A percentile compares a stretch with the other conserved stretches of the same genome.
Evolutionary conservation across 1,139 yeast species (phyloP).

Genomic region (Sugiyamaella pinicola): DNA sequence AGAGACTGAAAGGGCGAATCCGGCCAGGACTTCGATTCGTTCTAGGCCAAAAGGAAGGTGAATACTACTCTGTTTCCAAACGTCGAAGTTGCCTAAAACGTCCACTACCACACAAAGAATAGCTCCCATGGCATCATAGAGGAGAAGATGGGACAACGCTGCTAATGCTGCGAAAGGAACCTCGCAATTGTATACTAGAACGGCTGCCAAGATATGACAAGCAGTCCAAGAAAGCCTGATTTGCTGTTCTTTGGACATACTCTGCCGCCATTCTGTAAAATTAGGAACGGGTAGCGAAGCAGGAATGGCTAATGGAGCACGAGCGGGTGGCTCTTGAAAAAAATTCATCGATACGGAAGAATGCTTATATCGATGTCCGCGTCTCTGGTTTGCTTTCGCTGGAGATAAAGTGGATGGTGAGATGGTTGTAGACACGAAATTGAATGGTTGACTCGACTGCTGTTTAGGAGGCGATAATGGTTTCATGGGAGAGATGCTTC

Average conservation of each 20-base stretch:
- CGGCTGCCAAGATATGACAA: conserved; percentile 58
- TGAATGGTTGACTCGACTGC: conserved; percentile 38
- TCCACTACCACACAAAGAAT: conserved; percentile 70
- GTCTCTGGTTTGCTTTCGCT: conserved; percentile 47
- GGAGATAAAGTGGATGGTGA: conserved; percentile 25
- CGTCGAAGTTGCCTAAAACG: conserved; percentile 84
- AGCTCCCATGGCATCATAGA: conserved; percentile 85
- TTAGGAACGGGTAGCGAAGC: conserved; percentile 82
- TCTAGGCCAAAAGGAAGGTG: conserved; percentile 91
- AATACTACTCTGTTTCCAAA: conserved; percentile 83
- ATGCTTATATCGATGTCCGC: conserved; percentile 94
- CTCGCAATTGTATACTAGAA: conserved; percentile 57
- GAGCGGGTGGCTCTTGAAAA: conserved; percentile 86
- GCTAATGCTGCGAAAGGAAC: conserved; percentile 64
- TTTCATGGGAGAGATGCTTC: conserved; percentile 20
- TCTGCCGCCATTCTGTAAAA: conserved; percentile 57
- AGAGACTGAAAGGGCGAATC: conserved; percentile 84
- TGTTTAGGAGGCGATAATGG: conserved; percentile 21
- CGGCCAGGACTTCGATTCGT: conserved; percentile 80
- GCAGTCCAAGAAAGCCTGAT: conserved; percentile 65
- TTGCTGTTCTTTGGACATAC: conserved; percentile 58
- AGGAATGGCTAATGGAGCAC: conserved; percentile 71
- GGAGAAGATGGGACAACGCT: conserved; percentile 82
- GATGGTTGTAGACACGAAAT: conserved; percentile 40
- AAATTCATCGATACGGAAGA: conserved; percentile 96